Base-by-base conservation (phyloP, 441 rosid species). In the Geranium incanum region DNA sequence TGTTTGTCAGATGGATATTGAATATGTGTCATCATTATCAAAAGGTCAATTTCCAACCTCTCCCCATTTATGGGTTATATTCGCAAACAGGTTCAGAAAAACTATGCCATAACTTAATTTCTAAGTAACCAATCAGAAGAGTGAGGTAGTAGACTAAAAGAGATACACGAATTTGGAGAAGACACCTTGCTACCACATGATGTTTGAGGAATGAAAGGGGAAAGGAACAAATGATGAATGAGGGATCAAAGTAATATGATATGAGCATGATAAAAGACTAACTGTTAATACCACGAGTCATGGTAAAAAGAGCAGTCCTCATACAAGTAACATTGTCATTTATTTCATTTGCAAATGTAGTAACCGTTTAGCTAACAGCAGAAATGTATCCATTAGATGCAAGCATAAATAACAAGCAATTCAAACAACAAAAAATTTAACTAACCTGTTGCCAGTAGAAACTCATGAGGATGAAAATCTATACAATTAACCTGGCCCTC, bases 381-480 rank as follows among this genome's bases (percentile, higher is more conserved):
- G 11, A 48, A 48, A 48, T 48, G 55, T 12, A 48, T 48, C 15
- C 55, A 48, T 48, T 48, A 48, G 55, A 48, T 48, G 55, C 55
- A 48, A 48, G 15, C 12, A 48, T 38, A 38, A 9, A 48, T 48
- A 48, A 48, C 15, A 48, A 48, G 15, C 55, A 11, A 48, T 48
- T 48, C 15, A 48, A 48, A 48, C 11, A 45, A 48, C 11, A 21
- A 50, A 74, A 37, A 72, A 12, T 21, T 73, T 68, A 70, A 81
- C 81, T 75, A 70, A 93, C 99, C 99, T 86, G 99, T 89, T 71
- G 95, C 98, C 72, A 93, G 82, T 64, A 95, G 86, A 84, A 95
- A 95, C 75, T 95, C 98, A 16, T 88, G 87, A 64, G 99, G 99
- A 84, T 95, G 99, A 74, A 93, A 93, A 87, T 95, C 98, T 80